Evolutionary conservation across 2,329 filamentous ascomycete genomes (phyloP).

Genomic region (Kalaharituber pfeilii): DNA sequence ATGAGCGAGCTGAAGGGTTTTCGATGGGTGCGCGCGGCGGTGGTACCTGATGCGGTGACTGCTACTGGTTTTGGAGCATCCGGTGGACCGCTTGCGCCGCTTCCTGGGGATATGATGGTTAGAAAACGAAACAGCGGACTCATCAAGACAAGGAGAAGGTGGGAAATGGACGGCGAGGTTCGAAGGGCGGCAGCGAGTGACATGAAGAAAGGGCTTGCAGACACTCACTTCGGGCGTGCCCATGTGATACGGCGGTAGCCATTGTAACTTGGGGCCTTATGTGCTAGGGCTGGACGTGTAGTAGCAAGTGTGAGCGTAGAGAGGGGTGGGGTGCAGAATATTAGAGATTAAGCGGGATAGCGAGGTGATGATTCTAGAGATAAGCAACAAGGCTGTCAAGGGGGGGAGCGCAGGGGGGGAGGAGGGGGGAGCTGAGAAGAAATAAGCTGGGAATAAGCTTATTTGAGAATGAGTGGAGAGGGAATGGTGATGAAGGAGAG

Average conservation of each 20-base stretch:
- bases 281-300: not conserved
- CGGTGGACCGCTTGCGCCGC: not conserved
- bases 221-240: not conserved
- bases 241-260: not conserved
- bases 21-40: constrained; percentile 37
- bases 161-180: too few species aligned
- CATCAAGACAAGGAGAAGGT: too few species aligned
- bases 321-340: not conserved
- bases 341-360: not conserved
- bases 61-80: not conserved
- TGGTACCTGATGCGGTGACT: not conserved
- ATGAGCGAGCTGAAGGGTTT: constrained; percentile 78
- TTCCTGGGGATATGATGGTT: not conserved
- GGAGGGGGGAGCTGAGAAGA: not conserved
- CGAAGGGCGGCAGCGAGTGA: too few species aligned
- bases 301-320: not conserved
- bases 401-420: not conserved
- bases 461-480: too few species aligned
- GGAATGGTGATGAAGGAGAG: too few species aligned
- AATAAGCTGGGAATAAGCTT: too few species aligned
- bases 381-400: not conserved
- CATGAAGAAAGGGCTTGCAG: not conserved
- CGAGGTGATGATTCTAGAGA: not conserved
- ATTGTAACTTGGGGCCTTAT: not conserved
- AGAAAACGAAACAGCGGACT: too few species aligned